A percentile compares a stretch with the other conserved stretches of the same genome.
Conservation (phyloP, 441 rosid genomes). For the Lagerstroemia fauriei region DNA sequence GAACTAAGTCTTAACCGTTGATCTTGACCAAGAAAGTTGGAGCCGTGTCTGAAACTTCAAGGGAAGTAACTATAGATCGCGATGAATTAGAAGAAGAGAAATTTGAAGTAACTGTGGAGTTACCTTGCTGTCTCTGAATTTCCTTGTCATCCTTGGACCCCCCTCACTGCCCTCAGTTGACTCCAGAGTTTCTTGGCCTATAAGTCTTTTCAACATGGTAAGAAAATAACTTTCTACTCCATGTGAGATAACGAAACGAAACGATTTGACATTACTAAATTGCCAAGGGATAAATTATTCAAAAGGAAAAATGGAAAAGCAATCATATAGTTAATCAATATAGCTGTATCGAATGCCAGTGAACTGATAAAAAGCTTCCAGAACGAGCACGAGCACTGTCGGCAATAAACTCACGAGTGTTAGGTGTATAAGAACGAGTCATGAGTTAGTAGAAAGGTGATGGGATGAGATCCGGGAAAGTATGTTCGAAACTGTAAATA, state of each 20-base stretch:
- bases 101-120: neutral
- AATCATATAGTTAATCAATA: neutral
- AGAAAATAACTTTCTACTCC: neutral
- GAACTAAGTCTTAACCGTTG: neutral
- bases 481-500: neutral
- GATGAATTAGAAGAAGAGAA: too few species aligned
- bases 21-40: neutral
- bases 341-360: neutral
- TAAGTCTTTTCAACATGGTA: neutral
- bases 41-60: neutral
- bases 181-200: neutral
- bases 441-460: neutral
- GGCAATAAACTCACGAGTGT: neutral
- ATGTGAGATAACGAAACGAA: neutral
- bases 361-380: neutral
- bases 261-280: neutral
- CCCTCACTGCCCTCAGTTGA: neutral
- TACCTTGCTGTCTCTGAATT: neutral
- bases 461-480: neutral
- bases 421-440: neutral
- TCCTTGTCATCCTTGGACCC: neutral
- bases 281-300: neutral
- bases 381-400: neutral
- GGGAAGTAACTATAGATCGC: neutral
- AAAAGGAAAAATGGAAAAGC: neutral